Evolutionary conservation across 2,329 filamentous ascomycete genomes (phyloP).

Genomic region (Fusarium buxicola): DNA sequence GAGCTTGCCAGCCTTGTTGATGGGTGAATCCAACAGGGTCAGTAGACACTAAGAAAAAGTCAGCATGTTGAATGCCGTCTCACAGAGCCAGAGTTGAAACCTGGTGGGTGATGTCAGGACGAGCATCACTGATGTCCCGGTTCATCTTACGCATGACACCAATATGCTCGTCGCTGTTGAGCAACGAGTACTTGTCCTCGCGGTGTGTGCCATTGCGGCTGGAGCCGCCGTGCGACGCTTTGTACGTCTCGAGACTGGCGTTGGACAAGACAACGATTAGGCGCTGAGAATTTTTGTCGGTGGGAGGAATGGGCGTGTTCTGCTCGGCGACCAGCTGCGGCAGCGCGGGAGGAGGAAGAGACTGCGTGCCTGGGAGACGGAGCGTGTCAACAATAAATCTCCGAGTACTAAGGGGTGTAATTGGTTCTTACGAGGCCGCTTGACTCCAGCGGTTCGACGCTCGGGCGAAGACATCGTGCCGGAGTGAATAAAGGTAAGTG

Average conservation of each 20-base stretch:
- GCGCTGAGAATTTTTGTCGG: slow-evolving; percentile 90
- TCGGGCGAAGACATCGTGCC: slow-evolving; percentile 55
- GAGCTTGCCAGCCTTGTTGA: slow-evolving; percentile 97
- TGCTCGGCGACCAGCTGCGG: slow-evolving; percentile 95
- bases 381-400: slow-evolving; percentile 32
- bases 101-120: slow-evolving; percentile 98
- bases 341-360: slow-evolving; percentile 89
- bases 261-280: slow-evolving; percentile 97
- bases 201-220: slow-evolving; percentile 73
- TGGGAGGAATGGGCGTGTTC: slow-evolving; percentile 82
- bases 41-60: slow-evolving; percentile 81
- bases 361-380: slow-evolving; percentile 80
- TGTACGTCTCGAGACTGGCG: slow-evolving; percentile 97
- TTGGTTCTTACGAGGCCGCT: slow-evolving; percentile 56
- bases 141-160: slow-evolving; percentile 99
- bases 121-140: slow-evolving; percentile 95
- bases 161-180: slow-evolving; percentile 99
- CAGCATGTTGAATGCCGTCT: slow-evolving; percentile 61
- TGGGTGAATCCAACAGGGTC: slow-evolving; percentile 94
- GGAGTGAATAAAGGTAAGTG: slow-evolving; percentile 18
- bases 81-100: slow-evolving; percentile 61
- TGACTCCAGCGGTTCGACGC: slow-evolving; percentile 54
- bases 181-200: slow-evolving; percentile 95
- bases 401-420: slow-evolving; percentile 6
- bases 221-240: slow-evolving; percentile 80